Conservation (phyloP, 495 filamentous ascomycete genomes). For the Delitschia confertaspora region DNA sequence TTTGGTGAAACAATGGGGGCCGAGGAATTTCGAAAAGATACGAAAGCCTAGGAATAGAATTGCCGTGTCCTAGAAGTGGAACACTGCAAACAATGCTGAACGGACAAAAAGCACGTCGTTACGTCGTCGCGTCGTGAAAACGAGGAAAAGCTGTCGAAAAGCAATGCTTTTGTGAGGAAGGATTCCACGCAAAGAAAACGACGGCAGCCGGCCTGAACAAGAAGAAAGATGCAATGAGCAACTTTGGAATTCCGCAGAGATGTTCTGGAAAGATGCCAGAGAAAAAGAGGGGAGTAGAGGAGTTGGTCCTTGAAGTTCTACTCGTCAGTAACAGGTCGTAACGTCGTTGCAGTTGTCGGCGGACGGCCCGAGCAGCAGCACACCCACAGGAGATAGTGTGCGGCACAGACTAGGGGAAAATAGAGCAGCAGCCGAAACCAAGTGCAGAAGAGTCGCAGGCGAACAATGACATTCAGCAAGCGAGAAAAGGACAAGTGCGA, state of each 20-base stretch:
- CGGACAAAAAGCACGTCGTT: slow-evolving; percentile 28
- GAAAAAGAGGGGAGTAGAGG: too few species aligned
- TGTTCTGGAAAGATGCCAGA: too few species aligned
- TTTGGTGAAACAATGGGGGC: slow-evolving; percentile 22
- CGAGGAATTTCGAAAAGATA: slow-evolving; percentile 10
- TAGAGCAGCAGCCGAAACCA: too few species aligned
- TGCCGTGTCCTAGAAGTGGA: slow-evolving; percentile 14
- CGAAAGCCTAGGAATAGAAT: slow-evolving; percentile 12
- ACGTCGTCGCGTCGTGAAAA: slow-evolving; percentile 28
- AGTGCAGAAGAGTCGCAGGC: background rate
- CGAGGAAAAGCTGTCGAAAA: background rate
- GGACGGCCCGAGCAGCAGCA: slow-evolving; percentile 15
- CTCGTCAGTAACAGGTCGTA: slow-evolving; percentile 9
- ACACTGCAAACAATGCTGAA: slow-evolving; percentile 30
- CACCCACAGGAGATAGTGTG: too few species aligned
- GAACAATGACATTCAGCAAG: slow-evolving; percentile 21
- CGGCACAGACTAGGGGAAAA: too few species aligned
- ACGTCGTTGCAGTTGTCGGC: slow-evolving; percentile 18
- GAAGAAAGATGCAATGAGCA: too few species aligned
- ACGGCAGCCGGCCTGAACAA: slow-evolving; percentile 15
- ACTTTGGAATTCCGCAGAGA: too few species aligned
- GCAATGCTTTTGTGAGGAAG: slow-evolving; percentile 20
- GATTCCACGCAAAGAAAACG: slow-evolving; percentile 14
- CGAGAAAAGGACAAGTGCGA: slow-evolving; percentile 3
- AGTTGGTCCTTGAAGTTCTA: slow-evolving; percentile 10